phyloP scores from a whole-genome alignment of 345 rosid genomes.

The Rhodamnia argentea region DNA sequence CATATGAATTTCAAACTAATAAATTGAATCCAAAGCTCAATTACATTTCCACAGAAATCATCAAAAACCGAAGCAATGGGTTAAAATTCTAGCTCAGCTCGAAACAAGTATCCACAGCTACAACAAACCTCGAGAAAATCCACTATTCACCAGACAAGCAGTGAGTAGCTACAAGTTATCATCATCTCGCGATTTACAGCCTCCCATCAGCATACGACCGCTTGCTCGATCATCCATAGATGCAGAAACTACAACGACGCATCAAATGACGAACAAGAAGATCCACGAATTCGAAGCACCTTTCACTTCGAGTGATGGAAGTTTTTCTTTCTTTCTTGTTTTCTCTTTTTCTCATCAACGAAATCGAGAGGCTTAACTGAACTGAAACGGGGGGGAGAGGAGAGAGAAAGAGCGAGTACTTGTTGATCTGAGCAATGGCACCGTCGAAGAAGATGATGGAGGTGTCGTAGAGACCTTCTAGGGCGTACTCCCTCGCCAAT shows the following conservation, averaged over 20 bases:
- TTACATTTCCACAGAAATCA: not conserved
- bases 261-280: not conserved
- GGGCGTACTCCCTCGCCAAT: conserved; percentile 87
- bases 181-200: not conserved
- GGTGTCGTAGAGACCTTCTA: conserved; percentile 92
- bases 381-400: not conserved
- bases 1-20: not conserved
- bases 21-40: not conserved
- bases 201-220: not conserved
- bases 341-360: not conserved
- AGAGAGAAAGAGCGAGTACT: conserved; percentile 14
- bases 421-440: conserved; percentile 77
- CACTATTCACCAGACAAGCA: not conserved
- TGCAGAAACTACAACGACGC: not conserved
- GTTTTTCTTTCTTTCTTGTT: not conserved
- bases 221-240: not conserved
- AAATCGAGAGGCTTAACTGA: not conserved
- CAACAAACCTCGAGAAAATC: not conserved
- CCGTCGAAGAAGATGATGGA: conserved; percentile 96
- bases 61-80: not conserved
- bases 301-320: not conserved
- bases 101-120: not conserved
- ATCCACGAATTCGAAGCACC: not conserved
- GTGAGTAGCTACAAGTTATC: not conserved
- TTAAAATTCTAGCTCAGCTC: not conserved